These are phyloP conservation scores for Rhizophora apiculata DNA, from an alignment of 345 rosid genomes.

Conservation along the genomic window DNA sequence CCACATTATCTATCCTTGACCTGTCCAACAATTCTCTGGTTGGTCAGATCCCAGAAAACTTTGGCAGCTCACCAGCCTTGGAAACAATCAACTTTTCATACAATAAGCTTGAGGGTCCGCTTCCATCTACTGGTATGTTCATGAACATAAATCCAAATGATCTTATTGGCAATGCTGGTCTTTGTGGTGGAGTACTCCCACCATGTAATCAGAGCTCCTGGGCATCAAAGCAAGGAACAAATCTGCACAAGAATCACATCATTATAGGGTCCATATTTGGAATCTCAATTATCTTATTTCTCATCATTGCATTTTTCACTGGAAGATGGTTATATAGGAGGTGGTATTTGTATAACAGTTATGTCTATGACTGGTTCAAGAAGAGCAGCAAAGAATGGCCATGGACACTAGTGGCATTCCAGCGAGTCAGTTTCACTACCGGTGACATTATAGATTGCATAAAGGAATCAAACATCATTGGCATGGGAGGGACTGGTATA, in stretches of 20 bases:
- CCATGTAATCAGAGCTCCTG: constrained; percentile 45
- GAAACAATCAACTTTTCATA: constrained; percentile 74
- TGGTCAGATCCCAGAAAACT: constrained; percentile 56
- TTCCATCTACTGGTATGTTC: constrained; percentile 59
- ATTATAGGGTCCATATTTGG: constrained; percentile 54
- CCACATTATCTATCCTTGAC: constrained; percentile 70
- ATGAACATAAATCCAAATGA: constrained; percentile 59
- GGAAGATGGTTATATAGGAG: constrained; percentile 59
- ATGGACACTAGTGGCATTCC: constrained; percentile 85
- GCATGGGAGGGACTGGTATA: constrained; percentile 91
- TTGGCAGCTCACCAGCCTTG: constrained; percentile 70
- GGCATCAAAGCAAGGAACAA: constrained; percentile 27
- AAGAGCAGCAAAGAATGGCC: constrained; percentile 76
- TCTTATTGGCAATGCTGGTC: constrained; percentile 67
- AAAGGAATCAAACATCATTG: constrained; percentile 73
- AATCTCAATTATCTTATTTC: constrained; percentile 39
- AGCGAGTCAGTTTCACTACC: constrained; percentile 66
- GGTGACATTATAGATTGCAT: constrained; percentile 66
- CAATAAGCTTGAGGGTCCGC: constrained; percentile 68
- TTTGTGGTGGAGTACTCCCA: constrained; percentile 63
- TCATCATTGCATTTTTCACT: constrained; percentile 45
- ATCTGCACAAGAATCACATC: constrained; percentile 48
- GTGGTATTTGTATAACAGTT: constrained; percentile 67
- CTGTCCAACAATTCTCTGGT: constrained; percentile 71
- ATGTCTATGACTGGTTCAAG: constrained; percentile 49